These are phyloP conservation scores for Echinochloa phyllopogon DNA, from an alignment of 176 grass and related monocot species.

Conservation along the genomic window DNA sequence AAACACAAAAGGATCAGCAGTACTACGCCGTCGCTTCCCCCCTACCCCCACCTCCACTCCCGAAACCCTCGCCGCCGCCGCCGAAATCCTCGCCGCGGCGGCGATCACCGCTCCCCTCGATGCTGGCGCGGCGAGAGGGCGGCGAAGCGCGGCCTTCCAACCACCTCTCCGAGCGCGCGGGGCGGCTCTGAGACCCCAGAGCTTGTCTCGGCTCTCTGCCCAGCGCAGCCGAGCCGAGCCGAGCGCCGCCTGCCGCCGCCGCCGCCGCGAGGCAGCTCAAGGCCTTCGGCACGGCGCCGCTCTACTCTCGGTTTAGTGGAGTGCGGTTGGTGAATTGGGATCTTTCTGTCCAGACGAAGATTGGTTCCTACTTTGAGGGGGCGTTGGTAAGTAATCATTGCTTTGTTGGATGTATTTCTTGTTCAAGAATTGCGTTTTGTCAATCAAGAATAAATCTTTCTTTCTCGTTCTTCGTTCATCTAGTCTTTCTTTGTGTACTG, in stretches of 20 bases:
- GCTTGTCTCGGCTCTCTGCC: background rate
- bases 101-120: conserved; percentile 21
- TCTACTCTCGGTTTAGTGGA: background rate
- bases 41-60: background rate
- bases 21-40: background rate
- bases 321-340: too few species aligned
- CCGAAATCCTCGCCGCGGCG: conserved; percentile 30
- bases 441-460: background rate
- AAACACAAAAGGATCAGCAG: conserved; percentile 16
- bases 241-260: background rate
- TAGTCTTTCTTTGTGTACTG: background rate
- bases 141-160: background rate
- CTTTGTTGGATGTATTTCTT: background rate
- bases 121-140: background rate
- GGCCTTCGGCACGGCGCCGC: background rate
- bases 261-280: background rate
- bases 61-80: conserved; percentile 55
- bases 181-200: background rate
- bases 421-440: background rate
- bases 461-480: background rate
- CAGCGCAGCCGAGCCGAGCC: background rate
- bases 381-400: conserved; percentile 11
- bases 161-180: background rate
- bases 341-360: background rate
- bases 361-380: background rate